phyloP scores from a whole-genome alignment of 805 yeast species.

The Zygoascus bituminiphila region DNA sequence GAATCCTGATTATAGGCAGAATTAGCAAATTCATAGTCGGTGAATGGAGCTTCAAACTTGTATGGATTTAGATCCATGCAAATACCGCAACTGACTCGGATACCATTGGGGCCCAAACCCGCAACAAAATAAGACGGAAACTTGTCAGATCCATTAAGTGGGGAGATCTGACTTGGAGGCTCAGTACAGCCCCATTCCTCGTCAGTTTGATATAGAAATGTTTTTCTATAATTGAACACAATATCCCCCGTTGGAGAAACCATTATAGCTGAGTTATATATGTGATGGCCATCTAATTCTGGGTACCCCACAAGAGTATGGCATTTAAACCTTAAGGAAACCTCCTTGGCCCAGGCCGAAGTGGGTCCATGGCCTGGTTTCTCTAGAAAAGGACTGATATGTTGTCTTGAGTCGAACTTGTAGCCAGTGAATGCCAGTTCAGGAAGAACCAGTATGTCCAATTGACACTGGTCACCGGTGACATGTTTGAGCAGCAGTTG shows the following conservation, averaged over 20 bases:
- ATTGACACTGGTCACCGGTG: neutral
- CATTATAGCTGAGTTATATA: constrained; percentile 67
- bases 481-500: neutral
- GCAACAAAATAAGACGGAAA: neutral
- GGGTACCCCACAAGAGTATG: constrained; percentile 80
- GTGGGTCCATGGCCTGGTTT: constrained; percentile 39
- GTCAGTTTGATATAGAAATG: constrained; percentile 71
- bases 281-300: constrained; percentile 34
- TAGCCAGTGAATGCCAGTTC: constrained; percentile 84
- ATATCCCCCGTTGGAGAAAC: constrained; percentile 50
- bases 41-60: constrained; percentile 72
- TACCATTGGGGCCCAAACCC: neutral
- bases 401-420: constrained; percentile 43
- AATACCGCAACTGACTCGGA: constrained; percentile 62
- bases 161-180: neutral
- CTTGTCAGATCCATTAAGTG: constrained; percentile 30
- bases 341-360: constrained; percentile 46
- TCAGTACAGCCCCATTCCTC: constrained; percentile 72
- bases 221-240: constrained; percentile 63
- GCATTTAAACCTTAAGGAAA: constrained; percentile 45
- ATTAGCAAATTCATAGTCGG: constrained; percentile 59
- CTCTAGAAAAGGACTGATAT: constrained; percentile 55
- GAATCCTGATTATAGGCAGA: constrained; percentile 41
- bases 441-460: constrained; percentile 68
- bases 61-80: constrained; percentile 94